Evolutionary conservation across 768 basidiomycete species (phyloP), one percentile per base, ranked within the genome.

Genomic region (Cystobasidium ongulense): DNA sequence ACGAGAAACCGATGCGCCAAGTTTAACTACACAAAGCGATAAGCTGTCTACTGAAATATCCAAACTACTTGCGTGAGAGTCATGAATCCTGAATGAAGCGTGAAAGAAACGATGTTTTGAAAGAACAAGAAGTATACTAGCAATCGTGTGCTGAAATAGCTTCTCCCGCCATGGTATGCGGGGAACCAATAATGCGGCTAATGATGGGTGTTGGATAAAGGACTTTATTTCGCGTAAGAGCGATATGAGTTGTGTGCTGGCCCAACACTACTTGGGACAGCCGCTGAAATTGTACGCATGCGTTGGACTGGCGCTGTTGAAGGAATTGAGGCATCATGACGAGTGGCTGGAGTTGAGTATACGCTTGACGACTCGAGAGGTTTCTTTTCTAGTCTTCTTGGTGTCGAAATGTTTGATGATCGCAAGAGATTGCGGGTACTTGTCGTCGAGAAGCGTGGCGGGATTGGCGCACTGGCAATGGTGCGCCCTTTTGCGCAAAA

Each of bases 331-430:
- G 65, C 18, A 11, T 41, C 25, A 52, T 46, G 36, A 8, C n/a
- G 52, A 13, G 65, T 15, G 8, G 65, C 50, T 4, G 65, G 65
- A 5, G 65, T 67, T 25, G 41, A 46, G 36, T 67, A 67, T 13
- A 67, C 41, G 27, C 65, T 67, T 17, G 33, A 35, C 3, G 63
- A 38, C 4, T 31, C 43, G 13, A n/a, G 5, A 7, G 57, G 57
- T 29, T 67, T 46, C 43, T 67, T 67, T 43, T 67, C 65, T 11
- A 67, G 65, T 18, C 65, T 41, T 23, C 65, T 41, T 15, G 65
- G 65, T 18, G 65, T 67, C 11, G 65, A 67, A 10, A 67, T 67
- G 25, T 53, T 67, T 11, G 23, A 50, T 2, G 65, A 67, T 25
- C 46, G 43, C n/a, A 67, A 31, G 21, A 67, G 36, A 27, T 23